Evolutionary conservation across 2,329 filamentous ascomycete species (phyloP).

Genomic region (Tolypocladium album): DNA sequence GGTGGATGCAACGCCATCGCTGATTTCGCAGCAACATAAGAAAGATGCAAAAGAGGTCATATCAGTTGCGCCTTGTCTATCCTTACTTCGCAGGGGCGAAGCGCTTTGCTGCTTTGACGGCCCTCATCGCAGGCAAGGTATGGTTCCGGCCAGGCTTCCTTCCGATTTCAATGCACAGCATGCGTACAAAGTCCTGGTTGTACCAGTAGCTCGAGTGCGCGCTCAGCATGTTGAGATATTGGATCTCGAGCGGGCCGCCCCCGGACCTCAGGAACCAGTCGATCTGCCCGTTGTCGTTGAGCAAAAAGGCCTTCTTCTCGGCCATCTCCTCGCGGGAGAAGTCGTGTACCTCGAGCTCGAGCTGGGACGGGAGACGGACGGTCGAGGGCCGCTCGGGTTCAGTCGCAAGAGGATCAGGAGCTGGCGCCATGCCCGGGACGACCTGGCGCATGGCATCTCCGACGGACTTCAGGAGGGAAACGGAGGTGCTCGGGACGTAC

Average conservation of each 20-base stretch:
- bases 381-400: conserved; percentile 25
- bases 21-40: neutral
- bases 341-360: conserved; percentile 94
- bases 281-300: conserved; percentile 95
- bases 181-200: conserved; percentile 74
- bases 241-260: conserved; percentile 80
- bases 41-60: neutral
- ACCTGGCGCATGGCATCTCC: conserved; percentile 52
- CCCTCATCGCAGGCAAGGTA: conserved; percentile 47
- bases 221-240: conserved; percentile 94
- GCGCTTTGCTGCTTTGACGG: conserved; percentile 40
- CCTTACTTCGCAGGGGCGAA: conserved; percentile 7
- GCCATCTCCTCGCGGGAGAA: conserved; percentile 88
- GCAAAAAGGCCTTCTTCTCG: conserved; percentile 73
- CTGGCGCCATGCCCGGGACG: conserved; percentile 39
- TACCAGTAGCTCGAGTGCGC: conserved; percentile 95
- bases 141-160: conserved; percentile 55
- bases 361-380: conserved; percentile 45
- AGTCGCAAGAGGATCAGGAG: conserved; percentile 16
- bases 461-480: conserved; percentile 54
- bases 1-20: neutral
- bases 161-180: conserved; percentile 83
- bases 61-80: neutral
- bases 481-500: conserved; percentile 63
- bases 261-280: conserved; percentile 81